Evolutionary conservation across 768 basidiomycete species (phyloP), one percentile per base, ranked within the genome.

Genomic region (Lanmaoa rubissima): DNA sequence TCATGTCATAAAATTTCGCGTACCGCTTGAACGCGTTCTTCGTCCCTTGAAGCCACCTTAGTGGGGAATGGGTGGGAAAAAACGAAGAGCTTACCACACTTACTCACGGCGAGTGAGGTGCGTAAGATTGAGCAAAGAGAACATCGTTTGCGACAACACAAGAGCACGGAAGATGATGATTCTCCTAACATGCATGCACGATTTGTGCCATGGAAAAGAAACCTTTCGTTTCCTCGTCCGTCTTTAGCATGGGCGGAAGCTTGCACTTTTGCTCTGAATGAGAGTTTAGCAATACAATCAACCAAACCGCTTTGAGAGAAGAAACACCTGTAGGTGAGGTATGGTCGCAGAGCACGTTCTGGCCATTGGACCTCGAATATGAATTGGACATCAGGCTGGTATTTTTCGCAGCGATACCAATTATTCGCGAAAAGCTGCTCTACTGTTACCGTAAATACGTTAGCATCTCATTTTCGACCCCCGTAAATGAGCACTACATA

Each of bases 21-120:
- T 48, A 61, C 60, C 60, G 60, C 46, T 61, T 61, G 28, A 61
- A 61, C 14, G 60, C 52, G 5, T 61, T 61, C 41, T 61, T 61
- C 31, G 53, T 61, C 28, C 60, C 60, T 52, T 47, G 32, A 24
- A 41, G 38, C 10, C 26, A 19, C 4, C 19, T 60, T 35, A 61
- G 60, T 35, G 26, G 26, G 11, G 14, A 43, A 47, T n/a, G 6
- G 28, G 11, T 4, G 35, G 14, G 31, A 35, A 40, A 19, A 1
- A 8, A n/a, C 24, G 26, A 43, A 35, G n/a, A 11, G 21, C 46
- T 36, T 39, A 61, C 53, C 59, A 51, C 49, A 55, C 16, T 61
- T 55, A 44, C 48, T 55, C 39, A 61, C 59, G 11, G 58, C 47
- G 38, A 60, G 58, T 13, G 59, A 60, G 31, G 58, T 47, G 28